A percentile compares a stretch with the other conserved stretches of the same genome.
phyloP scores from a whole-genome alignment of 2,329 filamentous ascomycete species.

The Alternaria panax region DNA sequence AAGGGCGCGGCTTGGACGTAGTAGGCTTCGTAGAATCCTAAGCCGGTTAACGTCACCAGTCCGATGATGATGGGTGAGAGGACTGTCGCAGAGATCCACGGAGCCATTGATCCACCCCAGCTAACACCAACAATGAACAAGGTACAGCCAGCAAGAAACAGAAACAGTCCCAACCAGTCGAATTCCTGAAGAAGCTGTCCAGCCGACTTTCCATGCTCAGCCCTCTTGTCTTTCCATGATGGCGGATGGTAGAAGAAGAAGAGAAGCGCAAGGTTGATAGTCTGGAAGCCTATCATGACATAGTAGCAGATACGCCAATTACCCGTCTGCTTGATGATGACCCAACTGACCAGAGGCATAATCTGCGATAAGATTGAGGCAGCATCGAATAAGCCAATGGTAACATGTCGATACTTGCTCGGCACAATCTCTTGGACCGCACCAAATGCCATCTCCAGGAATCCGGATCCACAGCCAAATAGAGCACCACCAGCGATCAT shows the following conservation, averaged over 20 bases:
- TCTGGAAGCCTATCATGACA: slow-evolving; percentile 44
- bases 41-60: slow-evolving; percentile 29
- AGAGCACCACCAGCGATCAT: slow-evolving; percentile 54
- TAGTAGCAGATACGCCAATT: slow-evolving; percentile 44
- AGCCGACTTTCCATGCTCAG: slow-evolving; percentile 33
- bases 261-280: slow-evolving; percentile 32
- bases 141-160: slow-evolving; percentile 39
- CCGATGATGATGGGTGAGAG: slow-evolving; percentile 38
- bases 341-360: slow-evolving; percentile 43
- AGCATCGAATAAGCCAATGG: slow-evolving; percentile 48
- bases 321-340: slow-evolving; percentile 38
- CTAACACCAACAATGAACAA: slow-evolving; percentile 42
- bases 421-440: slow-evolving; percentile 51
- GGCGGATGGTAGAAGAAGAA: slow-evolving; percentile 49
- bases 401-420: slow-evolving; percentile 49
- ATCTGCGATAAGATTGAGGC: slow-evolving; percentile 42
- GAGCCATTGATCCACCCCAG: slow-evolving; percentile 37
- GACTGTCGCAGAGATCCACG: slow-evolving; percentile 34
- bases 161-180: slow-evolving; percentile 39
- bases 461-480: slow-evolving; percentile 52
- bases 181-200: slow-evolving; percentile 34
- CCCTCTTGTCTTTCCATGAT: slow-evolving; percentile 47
- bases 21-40: slow-evolving; percentile 42
- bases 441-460: slow-evolving; percentile 53
- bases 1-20: slow-evolving; percentile 33